A percentile compares a stretch with the other conserved stretches of the same genome.
Conservation (phyloP, 305 asterid genomes). For the Petunia hybrid region DNA sequence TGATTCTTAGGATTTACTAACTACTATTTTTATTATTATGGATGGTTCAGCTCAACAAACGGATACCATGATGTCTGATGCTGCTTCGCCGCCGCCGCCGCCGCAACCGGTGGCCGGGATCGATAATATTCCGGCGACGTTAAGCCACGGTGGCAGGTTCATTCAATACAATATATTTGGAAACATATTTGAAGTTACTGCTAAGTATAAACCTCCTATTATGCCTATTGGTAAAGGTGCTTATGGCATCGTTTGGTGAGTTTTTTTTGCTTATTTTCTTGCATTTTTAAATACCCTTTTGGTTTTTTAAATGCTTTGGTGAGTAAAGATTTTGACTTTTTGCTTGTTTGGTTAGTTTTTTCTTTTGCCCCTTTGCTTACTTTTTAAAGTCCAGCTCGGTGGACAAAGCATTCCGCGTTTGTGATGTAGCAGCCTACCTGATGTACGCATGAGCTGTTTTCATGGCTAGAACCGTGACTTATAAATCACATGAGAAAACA, state of each 20-base stretch:
- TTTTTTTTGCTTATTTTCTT: not conserved
- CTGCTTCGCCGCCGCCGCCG: constrained; percentile 50
- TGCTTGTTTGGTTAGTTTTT: not conserved
- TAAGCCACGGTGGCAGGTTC: constrained; percentile 90
- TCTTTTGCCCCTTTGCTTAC: not conserved
- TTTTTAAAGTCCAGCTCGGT: not conserved
- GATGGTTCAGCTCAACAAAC: constrained; percentile 66
- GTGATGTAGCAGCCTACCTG: no score
- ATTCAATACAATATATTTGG: constrained; percentile 92
- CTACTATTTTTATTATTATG: not conserved
- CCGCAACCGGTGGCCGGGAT: constrained; percentile 47
- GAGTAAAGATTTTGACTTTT: not conserved
- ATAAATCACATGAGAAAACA: no score
- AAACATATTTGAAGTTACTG: constrained; percentile 92
- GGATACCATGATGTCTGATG: constrained; percentile 89
- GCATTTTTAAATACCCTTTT: not conserved
- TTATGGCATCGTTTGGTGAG: constrained; percentile 96
- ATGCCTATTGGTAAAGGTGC: constrained; percentile 99
- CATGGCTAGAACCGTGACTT: no score
- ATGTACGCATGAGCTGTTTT: no score
- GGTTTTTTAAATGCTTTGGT: not conserved
- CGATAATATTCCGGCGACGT: constrained; percentile 80
- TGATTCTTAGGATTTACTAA: not conserved
- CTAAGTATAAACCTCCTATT: constrained; percentile 94
- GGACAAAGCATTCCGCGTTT: no score